A percentile compares a stretch with the other conserved stretches of the same genome.
Conservation (phyloP, 75 land plant species). For the Cryptomeria japonica region DNA sequence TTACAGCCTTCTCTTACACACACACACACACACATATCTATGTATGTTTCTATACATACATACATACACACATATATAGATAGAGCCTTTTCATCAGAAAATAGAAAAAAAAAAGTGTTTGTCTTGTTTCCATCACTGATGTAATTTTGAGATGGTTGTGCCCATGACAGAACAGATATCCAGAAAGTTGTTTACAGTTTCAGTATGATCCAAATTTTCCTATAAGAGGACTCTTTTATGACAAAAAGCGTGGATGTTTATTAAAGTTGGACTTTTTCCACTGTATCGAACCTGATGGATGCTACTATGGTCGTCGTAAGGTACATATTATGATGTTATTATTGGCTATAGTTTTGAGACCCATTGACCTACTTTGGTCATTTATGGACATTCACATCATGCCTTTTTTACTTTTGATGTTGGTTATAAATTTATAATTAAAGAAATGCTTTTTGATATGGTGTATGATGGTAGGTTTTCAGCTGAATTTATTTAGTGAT, state of each 20-base stretch:
- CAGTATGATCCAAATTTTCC: constrained; percentile 84
- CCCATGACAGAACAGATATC: constrained; percentile 85
- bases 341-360: not conserved
- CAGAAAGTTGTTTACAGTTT: constrained; percentile 78
- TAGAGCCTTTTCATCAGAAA: not conserved
- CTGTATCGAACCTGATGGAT: constrained; percentile 84
- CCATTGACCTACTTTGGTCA: not conserved
- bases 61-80: too few relatives aligned
- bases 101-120: not conserved
- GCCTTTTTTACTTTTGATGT: not conserved
- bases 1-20: too few relatives aligned
- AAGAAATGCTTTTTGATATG: not conserved
- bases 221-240: constrained; percentile 94
- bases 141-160: constrained; percentile 10
- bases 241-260: constrained; percentile 80
- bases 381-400: not conserved
- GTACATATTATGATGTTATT: constrained; percentile 26
- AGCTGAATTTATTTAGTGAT: not conserved
- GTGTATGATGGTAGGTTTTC: not conserved
- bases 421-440: not conserved
- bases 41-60: too few relatives aligned
- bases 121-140: not conserved
- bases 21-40: not conserved
- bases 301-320: constrained; percentile 94
- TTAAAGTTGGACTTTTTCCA: constrained; percentile 96